Evolutionary conservation across 352 stramenopile genomes (phyloP), one percentile per base, ranked within the genome.

Genomic region (Elongisporangium anandrum): DNA sequence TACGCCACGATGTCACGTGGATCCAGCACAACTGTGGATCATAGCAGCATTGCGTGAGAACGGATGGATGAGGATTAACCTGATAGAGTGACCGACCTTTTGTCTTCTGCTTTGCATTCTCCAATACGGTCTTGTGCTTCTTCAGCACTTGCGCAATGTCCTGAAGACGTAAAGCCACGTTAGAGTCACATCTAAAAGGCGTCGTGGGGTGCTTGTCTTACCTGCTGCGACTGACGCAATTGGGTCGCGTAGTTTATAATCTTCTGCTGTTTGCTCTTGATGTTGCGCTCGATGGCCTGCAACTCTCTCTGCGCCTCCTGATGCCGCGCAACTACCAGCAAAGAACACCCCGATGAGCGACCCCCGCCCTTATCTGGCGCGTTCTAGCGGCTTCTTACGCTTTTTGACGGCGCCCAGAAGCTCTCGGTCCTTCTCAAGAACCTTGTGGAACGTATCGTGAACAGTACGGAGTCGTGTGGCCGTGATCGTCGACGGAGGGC

Each of bases 381-480:
- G 26, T 12, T 38, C 8, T 38, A 38, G 26, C 26, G 26, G 26
- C 26, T 34, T 77, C 82, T 51, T 70, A 92, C 85, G 64, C 53
- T 90, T 89, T 69, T 94, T 92, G 50, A 92, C 76, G 19, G 79
- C 71, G 3, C 75, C 49, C 10, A 92, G 64, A 22, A 94, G 57
- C n/a, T 81, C 72, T 1, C 82, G 75, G 57, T 94, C 85, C 56
- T 91, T 92, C 51, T 89, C 79, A 54, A 94, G 65, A 50, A 86
- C 80, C 54, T 87, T 86, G 45, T 69, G 54, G 56, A 94, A 91
- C 54, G 75, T 89, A 57, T 90, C 81, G 58, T 90, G 87, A 51
- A 91, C 84, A 7, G 79, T 90, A 41, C 80, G 81, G 56, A 94
- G 61, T 26, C 82, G 81, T 59, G 79, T 82, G 51, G 77, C 66